Conservation (phyloP, 2,329 filamentous ascomycete genomes). For the Lecanoromycetidae sp. region DNA sequence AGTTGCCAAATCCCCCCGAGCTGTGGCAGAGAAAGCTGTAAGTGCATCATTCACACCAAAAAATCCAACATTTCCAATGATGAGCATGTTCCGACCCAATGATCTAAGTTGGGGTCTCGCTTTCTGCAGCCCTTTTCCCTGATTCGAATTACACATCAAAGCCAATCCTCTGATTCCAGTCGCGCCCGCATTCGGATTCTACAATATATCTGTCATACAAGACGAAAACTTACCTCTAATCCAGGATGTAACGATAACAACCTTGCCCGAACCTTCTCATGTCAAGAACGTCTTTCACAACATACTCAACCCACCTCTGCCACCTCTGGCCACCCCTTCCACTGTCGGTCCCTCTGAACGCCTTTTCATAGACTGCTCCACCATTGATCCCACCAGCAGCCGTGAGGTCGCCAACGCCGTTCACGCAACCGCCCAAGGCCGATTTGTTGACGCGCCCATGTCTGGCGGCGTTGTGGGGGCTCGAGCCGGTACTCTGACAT, state of each 20-base stretch:
- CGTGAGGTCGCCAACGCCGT: conserved; percentile 62
- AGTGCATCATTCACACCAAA: conserved; percentile 24
- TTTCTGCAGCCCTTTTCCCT: conserved; percentile 40
- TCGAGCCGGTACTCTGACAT: conserved; percentile 73
- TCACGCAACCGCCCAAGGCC: conserved; percentile 52
- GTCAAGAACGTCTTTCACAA: conserved; percentile 70
- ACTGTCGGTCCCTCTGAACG: conserved; percentile 43
- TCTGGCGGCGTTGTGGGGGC: conserved; percentile 92
- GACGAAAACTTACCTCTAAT: no score
- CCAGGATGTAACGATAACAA: conserved; percentile 77
- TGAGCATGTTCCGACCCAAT: conserved; percentile 45
- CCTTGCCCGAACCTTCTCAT: conserved; percentile 77
- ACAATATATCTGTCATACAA: conserved; percentile 2
- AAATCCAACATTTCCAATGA: conserved; percentile 29
- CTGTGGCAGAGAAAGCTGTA: conserved; percentile 57
- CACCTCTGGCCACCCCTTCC: conserved; percentile 19
- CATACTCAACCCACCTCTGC: conserved; percentile 53
- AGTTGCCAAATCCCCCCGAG: conserved; percentile 45
- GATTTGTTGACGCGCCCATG: conserved; percentile 91
- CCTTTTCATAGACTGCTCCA: conserved; percentile 91
- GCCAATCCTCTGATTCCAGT: conserved; percentile 59
- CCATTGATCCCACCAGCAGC: conserved; percentile 83
- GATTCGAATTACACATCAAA: conserved; percentile 51
- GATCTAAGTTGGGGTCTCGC: conserved; percentile 61
- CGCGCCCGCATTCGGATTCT: background rate